Conservation (phyloP, 2,329 filamentous ascomycete species). For the Paraconiothyrium brasiliense region DNA sequence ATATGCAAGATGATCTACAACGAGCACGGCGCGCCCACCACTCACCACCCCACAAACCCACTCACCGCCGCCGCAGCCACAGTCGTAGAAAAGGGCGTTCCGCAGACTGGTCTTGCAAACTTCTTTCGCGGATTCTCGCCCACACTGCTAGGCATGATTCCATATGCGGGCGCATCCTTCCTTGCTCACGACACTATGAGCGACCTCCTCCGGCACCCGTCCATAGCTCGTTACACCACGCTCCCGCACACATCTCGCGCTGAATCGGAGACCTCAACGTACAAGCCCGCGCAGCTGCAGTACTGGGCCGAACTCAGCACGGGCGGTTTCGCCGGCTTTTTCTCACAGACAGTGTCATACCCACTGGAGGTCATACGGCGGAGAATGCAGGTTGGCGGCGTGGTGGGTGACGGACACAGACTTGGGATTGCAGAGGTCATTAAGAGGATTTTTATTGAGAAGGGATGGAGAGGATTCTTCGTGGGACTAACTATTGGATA, state of each 20-base stretch:
- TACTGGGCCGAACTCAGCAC: slow-evolving; percentile 88
- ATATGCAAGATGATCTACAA: slow-evolving; percentile 89
- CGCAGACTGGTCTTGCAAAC: slow-evolving; percentile 78
- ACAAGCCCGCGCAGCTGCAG: slow-evolving; percentile 74
- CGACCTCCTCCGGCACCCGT: slow-evolving; percentile 78
- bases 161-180: slow-evolving; percentile 95
- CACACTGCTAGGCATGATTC: slow-evolving; percentile 92
- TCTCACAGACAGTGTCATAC: slow-evolving; percentile 92
- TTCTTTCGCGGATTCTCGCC: slow-evolving; percentile 96
- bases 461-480: slow-evolving; percentile 84
- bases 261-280: slow-evolving; percentile 50
- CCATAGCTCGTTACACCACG: slow-evolving; percentile 77
- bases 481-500: slow-evolving; percentile 95
- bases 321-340: slow-evolving; percentile 85
- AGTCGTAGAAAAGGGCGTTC: slow-evolving; percentile 63
- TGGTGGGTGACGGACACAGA: slow-evolving; percentile 87
- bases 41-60: slow-evolving; percentile 45
- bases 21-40: slow-evolving; percentile 65
- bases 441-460: slow-evolving; percentile 76
- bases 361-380: slow-evolving; percentile 91
- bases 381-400: slow-evolving; percentile 95
- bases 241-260: slow-evolving; percentile 65
- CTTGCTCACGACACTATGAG: slow-evolving; percentile 91
- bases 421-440: slow-evolving; percentile 83
- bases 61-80: slow-evolving; percentile 53